A percentile compares a stretch with the other conserved stretches of the same genome.
Evolutionary conservation across 331 rosid genomes (phyloP).

Genomic region (Rhamnella rubrinervis): DNA sequence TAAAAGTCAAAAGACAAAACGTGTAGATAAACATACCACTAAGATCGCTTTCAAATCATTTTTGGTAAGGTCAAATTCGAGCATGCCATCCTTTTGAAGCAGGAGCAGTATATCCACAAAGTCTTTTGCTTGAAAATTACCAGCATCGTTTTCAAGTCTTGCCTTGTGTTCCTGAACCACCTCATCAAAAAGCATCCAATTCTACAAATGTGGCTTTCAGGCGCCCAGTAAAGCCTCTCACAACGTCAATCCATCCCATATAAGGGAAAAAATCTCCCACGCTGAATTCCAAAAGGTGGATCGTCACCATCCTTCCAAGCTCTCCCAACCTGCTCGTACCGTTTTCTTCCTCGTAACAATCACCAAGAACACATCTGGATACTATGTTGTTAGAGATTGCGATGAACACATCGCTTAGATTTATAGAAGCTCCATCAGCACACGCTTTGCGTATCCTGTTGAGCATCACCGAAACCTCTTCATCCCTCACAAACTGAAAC

Average conservation of each 20-base stretch:
- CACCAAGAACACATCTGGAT: not conserved
- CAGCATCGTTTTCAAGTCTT: too few species aligned
- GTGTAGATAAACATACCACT: too few species aligned
- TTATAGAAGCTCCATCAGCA: not conserved
- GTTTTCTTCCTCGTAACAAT: not conserved
- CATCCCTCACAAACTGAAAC: constrained; percentile 7
- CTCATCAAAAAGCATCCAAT: constrained; percentile 9
- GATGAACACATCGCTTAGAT: not conserved
- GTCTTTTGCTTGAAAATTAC: not conserved
- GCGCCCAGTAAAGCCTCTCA: constrained; percentile 17
- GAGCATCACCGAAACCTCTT: constrained; percentile 7
- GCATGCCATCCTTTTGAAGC: too few species aligned
- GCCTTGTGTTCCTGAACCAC: constrained; percentile 30
- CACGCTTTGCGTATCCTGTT: not conserved
- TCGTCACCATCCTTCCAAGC: not conserved
- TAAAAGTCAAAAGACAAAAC: too few species aligned
- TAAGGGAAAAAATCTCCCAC: constrained; percentile 27
- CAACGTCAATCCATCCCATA: constrained; percentile 23
- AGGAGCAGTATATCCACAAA: too few species aligned
- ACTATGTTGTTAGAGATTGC: not conserved
- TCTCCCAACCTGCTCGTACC: constrained; percentile 1
- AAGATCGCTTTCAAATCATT: constrained; percentile 25
- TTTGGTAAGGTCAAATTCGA: constrained; percentile 1
- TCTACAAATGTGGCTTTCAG: constrained; percentile 4
- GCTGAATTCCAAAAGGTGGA: not conserved